Base-by-base conservation (phyloP, 1,284 basidiomycete genomes). In the Mycosarcoma maydis region DNA sequence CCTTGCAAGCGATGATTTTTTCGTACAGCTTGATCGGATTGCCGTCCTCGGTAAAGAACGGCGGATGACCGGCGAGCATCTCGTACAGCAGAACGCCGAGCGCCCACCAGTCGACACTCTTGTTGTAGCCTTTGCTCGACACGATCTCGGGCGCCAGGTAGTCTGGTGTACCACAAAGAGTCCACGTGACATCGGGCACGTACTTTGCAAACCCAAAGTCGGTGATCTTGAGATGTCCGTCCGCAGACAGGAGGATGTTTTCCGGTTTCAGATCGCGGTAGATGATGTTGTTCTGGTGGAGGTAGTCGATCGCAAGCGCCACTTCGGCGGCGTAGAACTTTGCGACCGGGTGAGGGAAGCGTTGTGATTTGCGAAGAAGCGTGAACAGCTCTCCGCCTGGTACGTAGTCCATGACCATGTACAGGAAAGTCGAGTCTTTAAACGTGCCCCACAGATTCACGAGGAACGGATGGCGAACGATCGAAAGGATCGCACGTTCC, bases 341-440 rank as follows among this genome's bases (percentile, higher is more conserved):
- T 26, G 96, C 95, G 4, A 98, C 96, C 2, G 94, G 93, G 76
- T 97, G 94, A 1, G 96, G 95, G 84, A 99, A 99, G 33, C 95
- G 87, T 90, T 97, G 83, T 17, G 60, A 67, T 41, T 80, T 78
- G 11, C 79, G 52, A 10, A 81, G 60, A 11, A 80, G 77, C n/a
- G 77, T 79, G 82, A 98, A 99, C 7, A 99, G 85, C 83, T 99
- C 95, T 17, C 95, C 95, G 19, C 95, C 95, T 0, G 94, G 92
- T 4, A 98, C 95, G 81, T 97, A 99, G 84, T 98, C 96, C 95
- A 98, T 98, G 56, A 98, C 94, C 94, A 99, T 97, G 85, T 96
- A 99, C 13, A 98, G 85, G 81, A 97, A 98, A 40, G 91, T 87
- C 10, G 88, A 85, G 77, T 98, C 95, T 76, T 96, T 92, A 84